Evolutionary conservation across 139 green algal species (phyloP), one percentile per base, ranked within the genome.

Genomic region (Chlamydomonas schloesseri): DNA sequence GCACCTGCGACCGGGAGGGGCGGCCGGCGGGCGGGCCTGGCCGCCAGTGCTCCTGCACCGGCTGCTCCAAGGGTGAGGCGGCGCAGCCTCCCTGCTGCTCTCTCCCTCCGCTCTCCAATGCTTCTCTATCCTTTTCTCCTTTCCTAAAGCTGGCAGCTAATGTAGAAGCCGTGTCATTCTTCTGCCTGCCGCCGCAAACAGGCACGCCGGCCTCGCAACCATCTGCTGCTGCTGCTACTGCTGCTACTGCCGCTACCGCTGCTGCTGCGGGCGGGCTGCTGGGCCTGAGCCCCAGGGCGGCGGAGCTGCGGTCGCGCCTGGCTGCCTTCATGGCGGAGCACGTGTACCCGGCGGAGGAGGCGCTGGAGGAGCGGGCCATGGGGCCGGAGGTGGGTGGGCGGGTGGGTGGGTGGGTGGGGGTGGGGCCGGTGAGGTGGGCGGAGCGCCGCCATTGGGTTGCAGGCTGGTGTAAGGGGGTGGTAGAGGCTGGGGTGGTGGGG

Each of bases 311-410:
- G 34, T 31, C 29, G 13, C 74, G 46, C 5, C 74, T 99, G 74
- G 36, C 89, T 33, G 58, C 37, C 0, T 99, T 99, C 77, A 96
- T 99, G 93, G 47, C 82, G 24, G 80, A 94, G 79, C 91, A 96
- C 70, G 91, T 99, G 36, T 93, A 95, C 64, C 93, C 95, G 0
- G 91, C 91, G 33, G 96, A 98, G 83, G 86, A 79, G 4, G 64
- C 84, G 34, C 79, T 96, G 46, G 88, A 94, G 70, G 93, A 64
- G 46, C 89, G 91, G 28, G 89, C 90, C 2, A 36, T 46, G 26
- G 88, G 88, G 15, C 64, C 50, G 46, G 60, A 65, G 71, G 67
- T 81, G 72, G 10, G 67, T 11, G 23, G 73, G 37, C 18, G 46
- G 72, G 46, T 15, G 14, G 20, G 37, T 17, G 71, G 24, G 20